A percentile compares a stretch with the other conserved stretches of the same genome.
These are phyloP conservation scores for Taphrina confusa DNA, from an alignment of 1,139 yeast genomes.

Conservation along the genomic window DNA sequence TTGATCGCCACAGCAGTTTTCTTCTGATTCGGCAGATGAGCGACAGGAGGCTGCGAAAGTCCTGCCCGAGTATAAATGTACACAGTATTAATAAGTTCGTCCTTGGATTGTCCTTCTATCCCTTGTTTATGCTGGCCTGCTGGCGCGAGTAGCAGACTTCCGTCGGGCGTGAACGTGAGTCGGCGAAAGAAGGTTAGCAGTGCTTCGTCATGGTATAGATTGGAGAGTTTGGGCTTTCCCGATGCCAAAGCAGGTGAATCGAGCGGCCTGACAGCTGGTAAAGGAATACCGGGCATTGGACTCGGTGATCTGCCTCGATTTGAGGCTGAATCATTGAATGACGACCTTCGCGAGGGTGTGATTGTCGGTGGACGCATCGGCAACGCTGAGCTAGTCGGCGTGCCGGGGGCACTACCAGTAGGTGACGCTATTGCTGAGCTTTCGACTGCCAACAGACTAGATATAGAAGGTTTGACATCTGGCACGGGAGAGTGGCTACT, in stretches of 20 bases:
- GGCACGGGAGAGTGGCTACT: conserved; percentile 25
- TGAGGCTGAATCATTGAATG: conserved; percentile 42
- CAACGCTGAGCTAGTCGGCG: conserved; percentile 37
- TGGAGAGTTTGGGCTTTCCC: conserved; percentile 1
- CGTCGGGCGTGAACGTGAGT: conserved; percentile 85
- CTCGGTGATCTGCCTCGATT: conserved; percentile 41
- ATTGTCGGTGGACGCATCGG: conserved; percentile 39
- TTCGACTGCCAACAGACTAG: neutral
- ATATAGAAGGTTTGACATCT: neutral
- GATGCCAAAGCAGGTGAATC: conserved; percentile 43
- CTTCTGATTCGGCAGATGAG: conserved; percentile 72
- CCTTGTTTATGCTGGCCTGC: conserved; percentile 63
- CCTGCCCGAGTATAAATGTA: conserved; percentile 74
- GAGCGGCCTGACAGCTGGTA: conserved; percentile 50
- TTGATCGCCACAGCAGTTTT: conserved; percentile 82
- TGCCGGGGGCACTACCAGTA: conserved; percentile 40
- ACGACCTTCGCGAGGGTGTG: conserved; percentile 42
- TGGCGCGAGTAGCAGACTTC: conserved; percentile 74
- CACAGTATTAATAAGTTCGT: conserved; percentile 63
- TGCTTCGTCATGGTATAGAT: conserved; percentile 77
- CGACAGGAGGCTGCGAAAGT: conserved; percentile 66
- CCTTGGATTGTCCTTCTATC: conserved; percentile 39
- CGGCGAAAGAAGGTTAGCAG: conserved; percentile 87
- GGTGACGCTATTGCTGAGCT: conserved; percentile 38
- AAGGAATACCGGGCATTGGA: conserved; percentile 46